Evolutionary conservation across 1,139 yeast species (phyloP).

Genomic region (Suhomyces wounanorum): DNA sequence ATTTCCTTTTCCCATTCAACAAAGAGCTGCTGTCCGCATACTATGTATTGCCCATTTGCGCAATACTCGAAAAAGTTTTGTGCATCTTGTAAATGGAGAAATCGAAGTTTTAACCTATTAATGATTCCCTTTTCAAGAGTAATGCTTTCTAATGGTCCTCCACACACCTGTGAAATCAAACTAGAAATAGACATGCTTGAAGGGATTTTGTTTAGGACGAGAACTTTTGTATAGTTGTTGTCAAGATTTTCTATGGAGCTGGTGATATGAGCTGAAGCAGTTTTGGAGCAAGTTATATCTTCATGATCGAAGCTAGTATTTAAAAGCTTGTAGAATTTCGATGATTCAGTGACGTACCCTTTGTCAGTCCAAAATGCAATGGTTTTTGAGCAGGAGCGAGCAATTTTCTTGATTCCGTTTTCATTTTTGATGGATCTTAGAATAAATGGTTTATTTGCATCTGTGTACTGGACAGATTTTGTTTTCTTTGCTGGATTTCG

Average conservation of each 20-base stretch:
- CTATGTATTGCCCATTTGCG: constrained; percentile 55
- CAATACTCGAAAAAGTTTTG: constrained; percentile 55
- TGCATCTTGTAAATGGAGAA: constrained; percentile 58
- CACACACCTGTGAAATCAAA: constrained; percentile 60
- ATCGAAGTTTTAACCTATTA: constrained; percentile 49
- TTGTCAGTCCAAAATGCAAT: neutral
- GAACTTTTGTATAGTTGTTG: constrained; percentile 1
- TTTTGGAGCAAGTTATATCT: neutral
- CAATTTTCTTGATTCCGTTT: neutral
- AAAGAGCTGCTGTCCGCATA: constrained; percentile 56
- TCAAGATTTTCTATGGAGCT: neutral
- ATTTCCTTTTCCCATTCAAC: constrained; percentile 36
- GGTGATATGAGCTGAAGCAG: neutral
- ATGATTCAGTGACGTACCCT: neutral
- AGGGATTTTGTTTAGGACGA: constrained; percentile 13
- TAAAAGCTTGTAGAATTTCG: neutral
- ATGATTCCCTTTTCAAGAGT: constrained; percentile 16
- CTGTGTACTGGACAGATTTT: neutral
- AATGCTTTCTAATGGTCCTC: constrained; percentile 73
- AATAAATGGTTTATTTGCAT: neutral
- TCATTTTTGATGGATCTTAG: neutral
- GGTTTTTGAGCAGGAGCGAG: constrained; percentile 2
- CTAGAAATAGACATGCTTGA: constrained; percentile 43
- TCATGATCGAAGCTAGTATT: neutral
- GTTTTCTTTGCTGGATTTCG: neutral